These are phyloP conservation scores for Zelopaecilomyces penicillatus DNA, from an alignment of 2,329 filamentous ascomycete genomes.

Conservation along the genomic window DNA sequence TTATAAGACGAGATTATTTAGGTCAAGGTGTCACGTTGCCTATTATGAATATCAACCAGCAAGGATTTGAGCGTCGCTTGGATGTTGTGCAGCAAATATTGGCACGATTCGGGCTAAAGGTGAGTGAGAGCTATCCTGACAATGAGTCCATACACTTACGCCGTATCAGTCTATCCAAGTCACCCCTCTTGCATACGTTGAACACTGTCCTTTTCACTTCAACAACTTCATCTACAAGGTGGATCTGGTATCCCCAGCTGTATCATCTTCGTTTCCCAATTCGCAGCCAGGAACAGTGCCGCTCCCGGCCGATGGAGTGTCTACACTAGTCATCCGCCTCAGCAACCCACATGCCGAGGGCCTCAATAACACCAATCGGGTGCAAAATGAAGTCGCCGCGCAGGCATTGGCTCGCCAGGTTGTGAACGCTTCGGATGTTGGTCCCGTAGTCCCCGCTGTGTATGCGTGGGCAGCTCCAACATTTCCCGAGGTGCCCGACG, in stretches of 20 bases:
- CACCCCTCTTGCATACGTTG: conserved; percentile 13
- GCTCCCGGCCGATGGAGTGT: conserved; percentile 8
- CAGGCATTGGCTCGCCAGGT: conserved; percentile 13
- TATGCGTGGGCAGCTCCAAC: conserved; percentile 14
- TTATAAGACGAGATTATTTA: no score
- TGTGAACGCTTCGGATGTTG: conserved; percentile 4
- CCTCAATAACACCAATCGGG: conserved; percentile 17
- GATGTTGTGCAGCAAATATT: conserved; percentile 9
- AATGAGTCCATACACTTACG: background rate
- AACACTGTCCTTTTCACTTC: conserved; percentile 12
- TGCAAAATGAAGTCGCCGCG: conserved; percentile 20
- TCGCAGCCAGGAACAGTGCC: conserved; percentile 8
- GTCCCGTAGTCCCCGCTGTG: conserved; percentile 13
- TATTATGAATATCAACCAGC: conserved; percentile 6
- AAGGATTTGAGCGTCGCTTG: conserved; percentile 11
- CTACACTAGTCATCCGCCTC: conserved; percentile 14
- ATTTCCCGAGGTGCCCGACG: conserved; percentile 1
- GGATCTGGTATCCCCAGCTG: conserved; percentile 9
- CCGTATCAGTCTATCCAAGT: conserved; percentile 5
- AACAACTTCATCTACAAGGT: conserved; percentile 20
- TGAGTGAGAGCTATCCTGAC: background rate
- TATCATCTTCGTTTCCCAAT: conserved; percentile 7
- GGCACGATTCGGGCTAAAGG: conserved; percentile 7
- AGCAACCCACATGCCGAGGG: conserved; percentile 16
- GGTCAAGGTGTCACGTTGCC: no score